Base-by-base conservation (phyloP, 805 yeast species). In the Barnettozyma pratensis region DNA sequence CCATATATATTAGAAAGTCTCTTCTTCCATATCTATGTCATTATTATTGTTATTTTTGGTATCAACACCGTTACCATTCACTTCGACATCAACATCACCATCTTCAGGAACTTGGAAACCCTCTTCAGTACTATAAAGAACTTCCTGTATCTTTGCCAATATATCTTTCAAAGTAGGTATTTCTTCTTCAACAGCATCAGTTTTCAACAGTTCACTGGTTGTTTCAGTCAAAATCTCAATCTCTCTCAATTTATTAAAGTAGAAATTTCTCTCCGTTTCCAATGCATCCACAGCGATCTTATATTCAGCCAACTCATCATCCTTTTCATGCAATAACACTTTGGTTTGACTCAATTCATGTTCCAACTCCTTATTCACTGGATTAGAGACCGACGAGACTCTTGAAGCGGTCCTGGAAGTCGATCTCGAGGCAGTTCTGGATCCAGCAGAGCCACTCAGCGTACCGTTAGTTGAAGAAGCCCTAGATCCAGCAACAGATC, bases 201-300 rank as follows among this genome's bases (percentile, higher is more conserved):
- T n/a, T 30, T 76, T 69, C 42, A 77, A 63, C 46, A 77, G 74
- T 45, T 81, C 85, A 45, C 73, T 75, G 9, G 81, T 73, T 27
- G 83, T 77, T 59, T 85, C 89, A 28, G 85, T 77, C 42, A 91
- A 68, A 29, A 88, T 80, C 66, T 94, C 99, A 48, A 94, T 87
- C 50, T 87, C 96, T 54, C 96, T 76, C 46, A 94, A 71, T 67
- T 92, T 94, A 60, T 85, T 83, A 68, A 87, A 92, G 65, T 94
- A 94, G 60, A 92, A 89, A 64, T 87, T 86, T 53, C 98, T 79
- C 64, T 94, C 97, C 1, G 86, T 78, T 59, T 84, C 87, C 44
- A 88, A 69, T 11, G 83, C 79, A 43, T 82, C 86, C 25, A 83
- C 76, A 11, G 83, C 79, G 26, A 77, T 71, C 50, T 74, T 75